phyloP scores from a whole-genome alignment of 495 filamentous ascomycete genomes.

The Xylaria longipes region DNA sequence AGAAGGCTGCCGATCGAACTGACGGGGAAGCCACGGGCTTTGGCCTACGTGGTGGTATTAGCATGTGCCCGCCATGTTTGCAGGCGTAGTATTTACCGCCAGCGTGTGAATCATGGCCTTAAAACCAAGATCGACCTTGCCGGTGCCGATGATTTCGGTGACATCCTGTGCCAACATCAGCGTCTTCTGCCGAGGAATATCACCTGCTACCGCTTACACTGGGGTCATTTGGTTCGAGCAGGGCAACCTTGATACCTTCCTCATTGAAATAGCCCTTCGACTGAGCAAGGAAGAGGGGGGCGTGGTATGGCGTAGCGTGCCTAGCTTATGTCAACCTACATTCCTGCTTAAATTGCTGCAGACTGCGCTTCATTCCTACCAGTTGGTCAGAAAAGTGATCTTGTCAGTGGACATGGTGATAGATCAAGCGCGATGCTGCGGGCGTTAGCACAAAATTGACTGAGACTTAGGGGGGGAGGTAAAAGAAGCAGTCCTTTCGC shows the following conservation, averaged over 20 bases:
- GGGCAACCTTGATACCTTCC: slow-evolving; percentile 72
- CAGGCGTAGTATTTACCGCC: slow-evolving; percentile 51
- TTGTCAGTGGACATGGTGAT: slow-evolving; percentile 73
- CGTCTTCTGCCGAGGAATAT: background rate
- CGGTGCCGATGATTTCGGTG: slow-evolving; percentile 74
- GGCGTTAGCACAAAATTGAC: slow-evolving; percentile 41
- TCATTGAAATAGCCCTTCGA: slow-evolving; percentile 73
- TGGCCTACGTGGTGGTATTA: slow-evolving; percentile 53
- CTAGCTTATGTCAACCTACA: slow-evolving; percentile 47
- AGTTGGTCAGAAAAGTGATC: slow-evolving; percentile 78
- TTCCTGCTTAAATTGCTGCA: slow-evolving; percentile 21
- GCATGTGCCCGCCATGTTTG: slow-evolving; percentile 16
- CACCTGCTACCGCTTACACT: slow-evolving; percentile 44
- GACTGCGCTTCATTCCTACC: slow-evolving; percentile 49
- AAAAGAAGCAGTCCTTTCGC: slow-evolving; percentile 79
- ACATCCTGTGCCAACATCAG: slow-evolving; percentile 52
- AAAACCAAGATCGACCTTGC: slow-evolving; percentile 75
- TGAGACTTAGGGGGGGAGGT: slow-evolving; percentile 44
- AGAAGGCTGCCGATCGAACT: slow-evolving; percentile 71
- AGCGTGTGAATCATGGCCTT: slow-evolving; percentile 80
- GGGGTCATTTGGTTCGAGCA: slow-evolving; percentile 75
- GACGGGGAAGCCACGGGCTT: slow-evolving; percentile 73
- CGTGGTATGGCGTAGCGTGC: slow-evolving; percentile 78
- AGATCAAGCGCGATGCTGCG: slow-evolving; percentile 39
- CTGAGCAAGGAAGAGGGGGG: slow-evolving; percentile 73